Conservation (phyloP, 192 early-diverging fungal species). For the Coemansia sp. region DNA sequence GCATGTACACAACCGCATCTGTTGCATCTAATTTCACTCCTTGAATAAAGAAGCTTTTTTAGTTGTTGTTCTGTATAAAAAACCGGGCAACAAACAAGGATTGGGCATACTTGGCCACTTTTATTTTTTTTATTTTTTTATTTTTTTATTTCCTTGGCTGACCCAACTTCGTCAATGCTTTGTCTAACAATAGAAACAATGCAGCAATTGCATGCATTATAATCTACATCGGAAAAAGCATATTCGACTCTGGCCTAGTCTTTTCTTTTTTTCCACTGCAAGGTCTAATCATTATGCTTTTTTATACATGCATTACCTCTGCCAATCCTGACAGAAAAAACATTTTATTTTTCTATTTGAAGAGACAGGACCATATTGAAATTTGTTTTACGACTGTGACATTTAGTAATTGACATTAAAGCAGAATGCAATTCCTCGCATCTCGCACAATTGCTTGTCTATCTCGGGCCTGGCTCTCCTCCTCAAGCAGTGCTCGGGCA, state of each 20-base stretch:
- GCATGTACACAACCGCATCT: background rate
- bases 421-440: background rate
- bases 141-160: background rate
- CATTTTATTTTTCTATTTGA: no score
- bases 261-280: background rate
- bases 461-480: background rate
- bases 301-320: background rate
- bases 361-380: background rate
- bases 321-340: background rate
- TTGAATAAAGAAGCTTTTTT: background rate
- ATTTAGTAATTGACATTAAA: background rate
- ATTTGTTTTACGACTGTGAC: background rate
- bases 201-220: background rate
- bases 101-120: background rate
- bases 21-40: conserved; percentile 6
- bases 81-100: background rate
- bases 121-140: background rate
- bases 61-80: background rate
- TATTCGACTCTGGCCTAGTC: conserved; percentile 1
- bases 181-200: background rate
- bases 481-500: background rate
- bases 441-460: background rate
- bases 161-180: background rate
- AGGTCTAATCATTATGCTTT: background rate
- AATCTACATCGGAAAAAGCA: conserved; percentile 1